Evolutionary conservation across 2,329 filamentous ascomycete species (phyloP).

Genomic region (Geosmithia morbida): DNA sequence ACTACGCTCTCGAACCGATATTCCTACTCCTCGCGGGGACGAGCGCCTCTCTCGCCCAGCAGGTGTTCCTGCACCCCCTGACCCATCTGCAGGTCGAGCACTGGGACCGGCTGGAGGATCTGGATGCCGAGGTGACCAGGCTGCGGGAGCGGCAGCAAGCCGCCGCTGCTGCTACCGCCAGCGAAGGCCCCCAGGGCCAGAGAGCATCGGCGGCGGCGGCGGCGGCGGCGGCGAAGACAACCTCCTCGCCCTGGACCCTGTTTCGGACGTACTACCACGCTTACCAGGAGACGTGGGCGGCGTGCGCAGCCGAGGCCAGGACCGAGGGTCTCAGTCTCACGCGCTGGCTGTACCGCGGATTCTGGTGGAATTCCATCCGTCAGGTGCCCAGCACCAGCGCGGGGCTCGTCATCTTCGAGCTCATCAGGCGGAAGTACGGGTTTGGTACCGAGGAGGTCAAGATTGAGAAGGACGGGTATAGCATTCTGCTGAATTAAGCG

Average conservation of each 20-base stretch:
- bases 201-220: not conserved
- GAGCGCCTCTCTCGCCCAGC: conserved; percentile 53
- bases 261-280: conserved; percentile 54
- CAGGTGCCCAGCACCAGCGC: conserved; percentile 68
- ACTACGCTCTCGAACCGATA: conserved; percentile 60
- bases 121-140: conserved; percentile 45
- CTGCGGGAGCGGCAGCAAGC: conserved; percentile 18
- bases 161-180: not conserved
- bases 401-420: conserved; percentile 64
- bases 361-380: conserved; percentile 57
- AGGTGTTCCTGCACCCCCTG: conserved; percentile 56
- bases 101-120: conserved; percentile 57
- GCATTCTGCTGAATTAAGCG: conserved; percentile 41
- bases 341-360: conserved; percentile 55
- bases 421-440: conserved; percentile 60
- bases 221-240: not conserved
- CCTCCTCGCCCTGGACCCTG: conserved; percentile 31
- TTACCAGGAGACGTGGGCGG: conserved; percentile 52
- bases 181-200: not conserved
- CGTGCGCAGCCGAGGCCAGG: conserved; percentile 43
- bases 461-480: conserved; percentile 55
- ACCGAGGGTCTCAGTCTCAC: conserved; percentile 39
- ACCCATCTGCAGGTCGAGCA: conserved; percentile 58
- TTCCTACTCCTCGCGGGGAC: conserved; percentile 58
- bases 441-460: conserved; percentile 44